phyloP scores from a whole-genome alignment of 768 basidiomycete genomes.

The Russula lepida region DNA sequence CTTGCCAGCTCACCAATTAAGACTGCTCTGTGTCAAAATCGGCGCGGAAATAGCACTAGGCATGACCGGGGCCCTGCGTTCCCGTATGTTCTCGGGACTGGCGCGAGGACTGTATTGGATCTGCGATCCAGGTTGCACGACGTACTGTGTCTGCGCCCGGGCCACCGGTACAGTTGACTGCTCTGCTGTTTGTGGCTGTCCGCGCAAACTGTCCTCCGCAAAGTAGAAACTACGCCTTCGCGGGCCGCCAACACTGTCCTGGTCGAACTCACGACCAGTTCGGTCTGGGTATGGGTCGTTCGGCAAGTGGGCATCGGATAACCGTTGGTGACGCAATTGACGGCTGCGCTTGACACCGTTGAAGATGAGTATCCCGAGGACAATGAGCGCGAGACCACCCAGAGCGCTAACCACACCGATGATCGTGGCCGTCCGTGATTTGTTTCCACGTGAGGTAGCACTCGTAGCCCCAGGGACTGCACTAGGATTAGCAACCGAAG shows the following conservation, averaged over 20 bases:
- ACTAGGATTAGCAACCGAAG: conserved; percentile 36
- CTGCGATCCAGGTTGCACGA: conserved; percentile 24
- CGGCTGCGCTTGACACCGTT: conserved; percentile 58
- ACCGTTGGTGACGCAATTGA: conserved; percentile 61
- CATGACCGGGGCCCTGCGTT: conserved; percentile 46
- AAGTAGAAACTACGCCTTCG: conserved; percentile 77
- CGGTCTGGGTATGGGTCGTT: conserved; percentile 43
- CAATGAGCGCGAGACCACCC: conserved; percentile 66
- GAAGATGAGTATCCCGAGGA: conserved; percentile 64
- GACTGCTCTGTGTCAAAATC: conserved; percentile 69
- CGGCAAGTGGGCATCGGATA: conserved; percentile 44
- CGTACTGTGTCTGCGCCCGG: conserved; percentile 37
- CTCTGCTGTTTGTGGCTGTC: background rate
- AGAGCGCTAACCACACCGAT: conserved; percentile 84
- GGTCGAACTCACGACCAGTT: conserved; percentile 63
- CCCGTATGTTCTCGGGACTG: conserved; percentile 36
- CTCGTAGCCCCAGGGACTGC: conserved; percentile 14
- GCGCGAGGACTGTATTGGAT: conserved; percentile 31
- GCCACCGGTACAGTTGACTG: background rate
- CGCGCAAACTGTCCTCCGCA: conserved; percentile 71
- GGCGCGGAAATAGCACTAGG: conserved; percentile 68
- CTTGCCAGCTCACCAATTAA: conserved; percentile 61
- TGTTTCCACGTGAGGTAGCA: conserved; percentile 27
- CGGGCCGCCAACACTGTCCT: conserved; percentile 64
- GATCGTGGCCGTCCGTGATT: conserved; percentile 70